phyloP scores from a whole-genome alignment of 805 yeast genomes.

The Wickerhamomyces canadensis region DNA sequence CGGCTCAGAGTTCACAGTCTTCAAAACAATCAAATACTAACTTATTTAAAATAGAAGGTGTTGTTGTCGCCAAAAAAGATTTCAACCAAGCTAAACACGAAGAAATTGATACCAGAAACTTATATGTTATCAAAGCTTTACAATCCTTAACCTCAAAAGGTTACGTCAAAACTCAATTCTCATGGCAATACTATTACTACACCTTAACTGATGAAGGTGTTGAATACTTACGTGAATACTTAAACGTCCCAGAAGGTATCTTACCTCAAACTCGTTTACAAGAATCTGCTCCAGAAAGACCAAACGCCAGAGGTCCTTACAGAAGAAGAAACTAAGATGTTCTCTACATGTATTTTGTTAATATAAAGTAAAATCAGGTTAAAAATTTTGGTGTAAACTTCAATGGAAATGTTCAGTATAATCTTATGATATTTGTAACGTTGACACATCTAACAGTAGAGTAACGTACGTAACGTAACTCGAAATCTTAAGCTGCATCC shows the following conservation, averaged over 20 bases:
- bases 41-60: conserved; percentile 73
- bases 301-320: conserved; percentile 54
- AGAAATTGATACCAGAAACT: conserved; percentile 96
- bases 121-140: conserved; percentile 96
- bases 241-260: conserved; percentile 97
- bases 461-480: too few relatives aligned
- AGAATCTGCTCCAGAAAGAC: conserved; percentile 80
- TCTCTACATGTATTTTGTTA: conserved; percentile 20
- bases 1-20: too few relatives aligned
- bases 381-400: background rate
- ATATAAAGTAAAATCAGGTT: conserved; percentile 15
- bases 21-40: too few relatives aligned
- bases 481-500: too few relatives aligned
- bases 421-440: too few relatives aligned
- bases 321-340: conserved; percentile 24
- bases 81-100: conserved; percentile 97
- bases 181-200: conserved; percentile 99
- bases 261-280: conserved; percentile 98
- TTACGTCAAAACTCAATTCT: conserved; percentile 98
- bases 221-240: conserved; percentile 95
- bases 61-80: conserved; percentile 99
- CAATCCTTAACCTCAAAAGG: conserved; percentile 99
- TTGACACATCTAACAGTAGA: too few relatives aligned
- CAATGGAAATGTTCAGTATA: too few relatives aligned
- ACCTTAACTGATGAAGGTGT: conserved; percentile 99